Percentiles rank a stretch among this genome's conserved stretches.
Conservation (phyloP, 352 stramenopile species). For the Paralagenidium karlingii region DNA sequence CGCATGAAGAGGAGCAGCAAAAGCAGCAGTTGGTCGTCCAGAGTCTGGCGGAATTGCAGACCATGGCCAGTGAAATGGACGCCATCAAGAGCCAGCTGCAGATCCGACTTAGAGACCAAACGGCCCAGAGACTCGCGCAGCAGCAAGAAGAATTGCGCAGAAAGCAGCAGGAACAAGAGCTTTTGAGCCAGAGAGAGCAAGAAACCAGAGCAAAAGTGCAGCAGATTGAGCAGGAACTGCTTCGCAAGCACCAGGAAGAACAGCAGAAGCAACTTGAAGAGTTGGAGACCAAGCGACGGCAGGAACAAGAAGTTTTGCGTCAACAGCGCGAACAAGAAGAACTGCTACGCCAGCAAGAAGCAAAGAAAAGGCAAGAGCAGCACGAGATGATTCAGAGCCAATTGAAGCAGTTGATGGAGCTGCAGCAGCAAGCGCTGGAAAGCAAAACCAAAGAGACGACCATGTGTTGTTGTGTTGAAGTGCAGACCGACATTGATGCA, state of each 20-base stretch:
- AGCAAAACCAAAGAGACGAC: neutral
- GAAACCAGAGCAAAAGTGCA: neutral
- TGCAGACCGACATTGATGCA: no score
- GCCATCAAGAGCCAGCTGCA: constrained; percentile 35
- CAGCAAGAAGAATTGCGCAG: constrained; percentile 1
- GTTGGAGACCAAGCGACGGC: no score
- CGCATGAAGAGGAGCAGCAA: constrained; percentile 1
- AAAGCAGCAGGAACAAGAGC: neutral
- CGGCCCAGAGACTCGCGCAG: constrained; percentile 7
- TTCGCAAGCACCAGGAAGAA: neutral
- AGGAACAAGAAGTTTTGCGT: no score
- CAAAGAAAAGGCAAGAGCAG: neutral
- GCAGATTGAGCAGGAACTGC: neutral
- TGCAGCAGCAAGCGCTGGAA: constrained; percentile 1
- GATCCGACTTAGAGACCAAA: constrained; percentile 21
- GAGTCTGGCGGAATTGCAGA: constrained; percentile 27
- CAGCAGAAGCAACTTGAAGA: no score
- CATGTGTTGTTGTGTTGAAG: no score
- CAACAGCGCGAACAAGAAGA: no score
- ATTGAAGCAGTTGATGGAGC: constrained; percentile 9
- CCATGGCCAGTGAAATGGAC: constrained; percentile 48
- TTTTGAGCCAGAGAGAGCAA: neutral
- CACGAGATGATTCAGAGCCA: constrained; percentile 1
- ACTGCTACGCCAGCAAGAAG: neutral
- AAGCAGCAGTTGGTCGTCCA: constrained; percentile 20